Conservation (phyloP, 768 basidiomycete genomes). For the Psilocybe sp. region DNA sequence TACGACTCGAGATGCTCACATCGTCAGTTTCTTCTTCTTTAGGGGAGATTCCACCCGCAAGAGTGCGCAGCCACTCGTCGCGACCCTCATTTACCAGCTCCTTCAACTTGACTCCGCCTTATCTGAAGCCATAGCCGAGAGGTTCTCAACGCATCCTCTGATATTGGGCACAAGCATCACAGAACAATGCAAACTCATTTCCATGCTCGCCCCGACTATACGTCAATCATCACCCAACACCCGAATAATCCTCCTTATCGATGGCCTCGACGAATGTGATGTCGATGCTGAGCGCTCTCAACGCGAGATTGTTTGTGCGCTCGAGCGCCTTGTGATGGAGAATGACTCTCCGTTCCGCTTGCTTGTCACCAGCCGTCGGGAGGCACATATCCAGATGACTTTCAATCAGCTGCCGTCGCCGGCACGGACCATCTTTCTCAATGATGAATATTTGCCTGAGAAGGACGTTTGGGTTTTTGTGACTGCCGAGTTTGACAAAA, state of each 20-base stretch:
- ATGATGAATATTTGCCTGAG: neutral
- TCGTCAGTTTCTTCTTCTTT: constrained; percentile 2
- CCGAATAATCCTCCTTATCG: neutral
- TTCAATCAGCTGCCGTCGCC: neutral
- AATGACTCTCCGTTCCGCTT: neutral
- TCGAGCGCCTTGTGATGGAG: neutral
- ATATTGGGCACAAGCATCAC: neutral
- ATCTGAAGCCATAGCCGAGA: neutral
- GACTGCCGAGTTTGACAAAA: neutral
- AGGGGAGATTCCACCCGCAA: neutral
- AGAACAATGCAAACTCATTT: neutral
- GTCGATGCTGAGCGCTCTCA: neutral
- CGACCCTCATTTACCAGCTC: constrained; percentile 4
- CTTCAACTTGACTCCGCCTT: neutral
- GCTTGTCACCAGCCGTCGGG: constrained; percentile 3
- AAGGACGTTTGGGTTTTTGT: constrained; percentile 1
- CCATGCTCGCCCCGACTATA: neutral
- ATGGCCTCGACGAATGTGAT: constrained; percentile 4
- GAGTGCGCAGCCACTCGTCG: neutral
- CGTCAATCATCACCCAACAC: neutral
- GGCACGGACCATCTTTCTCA: neutral
- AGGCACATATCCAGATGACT: neutral
- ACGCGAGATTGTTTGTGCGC: neutral
- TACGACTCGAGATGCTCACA: neutral
- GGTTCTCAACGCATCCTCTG: neutral